Evolutionary conservation across 1,284 basidiomycete genomes (phyloP).

Genomic region (Ustilago tritici): DNA sequence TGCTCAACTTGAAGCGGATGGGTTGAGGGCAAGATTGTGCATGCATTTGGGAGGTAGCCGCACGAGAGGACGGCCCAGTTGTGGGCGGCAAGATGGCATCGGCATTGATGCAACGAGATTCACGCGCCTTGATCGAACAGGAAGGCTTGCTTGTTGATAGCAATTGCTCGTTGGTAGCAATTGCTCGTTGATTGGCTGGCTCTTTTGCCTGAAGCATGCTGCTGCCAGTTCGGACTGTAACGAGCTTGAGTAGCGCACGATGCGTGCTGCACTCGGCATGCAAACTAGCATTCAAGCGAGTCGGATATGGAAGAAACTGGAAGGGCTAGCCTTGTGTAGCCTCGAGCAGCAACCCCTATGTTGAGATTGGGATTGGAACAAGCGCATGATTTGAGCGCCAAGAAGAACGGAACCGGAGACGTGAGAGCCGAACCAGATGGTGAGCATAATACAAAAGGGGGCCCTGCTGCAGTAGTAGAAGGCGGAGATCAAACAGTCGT

Average conservation of each 20-base stretch:
- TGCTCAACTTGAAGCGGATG: not conserved
- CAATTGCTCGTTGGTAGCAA: too few species aligned
- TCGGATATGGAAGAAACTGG: not conserved
- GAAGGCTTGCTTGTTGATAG: constrained; percentile 4
- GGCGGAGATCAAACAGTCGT: not conserved
- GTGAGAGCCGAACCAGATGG: constrained; percentile 4
- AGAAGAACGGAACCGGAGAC: constrained; percentile 9
- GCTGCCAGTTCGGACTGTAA: not conserved
- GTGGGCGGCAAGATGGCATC: not conserved
- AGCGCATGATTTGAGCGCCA: not conserved
- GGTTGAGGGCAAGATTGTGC: constrained; percentile 5
- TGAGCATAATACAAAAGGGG: too few species aligned
- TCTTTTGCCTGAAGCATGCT: not conserved
- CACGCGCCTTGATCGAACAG: not conserved
- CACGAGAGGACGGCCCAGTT: not conserved
- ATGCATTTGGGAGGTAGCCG: not conserved
- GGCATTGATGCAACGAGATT: constrained; percentile 1
- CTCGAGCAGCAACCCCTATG: constrained; percentile 10
- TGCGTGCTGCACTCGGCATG: constrained; percentile 1
- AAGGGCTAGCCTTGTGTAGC: not conserved
- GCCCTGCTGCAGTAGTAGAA: not conserved
- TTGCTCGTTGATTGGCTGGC: constrained; percentile 6
- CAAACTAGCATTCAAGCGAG: constrained; percentile 1
- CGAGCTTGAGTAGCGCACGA: not conserved
- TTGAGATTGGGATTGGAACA: not conserved